Base-by-base conservation (phyloP, 805 yeast species). In the Yarrowia sp. region DNA sequence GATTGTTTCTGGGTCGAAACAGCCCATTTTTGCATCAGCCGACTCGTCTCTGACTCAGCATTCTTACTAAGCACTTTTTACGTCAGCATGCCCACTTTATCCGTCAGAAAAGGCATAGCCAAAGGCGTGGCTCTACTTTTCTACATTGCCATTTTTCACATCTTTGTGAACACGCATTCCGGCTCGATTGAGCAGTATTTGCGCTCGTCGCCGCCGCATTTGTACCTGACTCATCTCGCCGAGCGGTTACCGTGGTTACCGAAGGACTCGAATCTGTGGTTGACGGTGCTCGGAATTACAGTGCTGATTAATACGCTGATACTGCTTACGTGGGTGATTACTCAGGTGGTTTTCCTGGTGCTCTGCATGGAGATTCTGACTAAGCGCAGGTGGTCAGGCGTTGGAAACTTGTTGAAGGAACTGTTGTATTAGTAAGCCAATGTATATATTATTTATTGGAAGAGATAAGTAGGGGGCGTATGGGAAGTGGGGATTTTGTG, bases 321-420 rank as follows among this genome's bases (percentile, higher is more conserved):
- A 28, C 47, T 55, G 61, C 47, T 55, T 8, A 55, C 61, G 31
- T 55, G 61, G 61, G 47, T 55, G 38, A 31, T 41, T 47, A 55
- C 61, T 11, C 61, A 55, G 47, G 61, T 55, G 38, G 39, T 55
- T 9, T 55, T 55, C n/a, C 61, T 55, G 17, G 45, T 55, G 14
- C 47, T 55, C 31, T 55, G 61, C 47, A 55, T 55, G 61, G 61
- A 55, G n/a, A 55, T 55, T 5, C 45, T 55, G 31, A 55, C 61
- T 47, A 53, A 53, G 14, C 22, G 61, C 14, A 11, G 61, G 7
- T 55, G 61, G 61, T 39, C 61, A 15, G 47, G 45, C 2, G 61
- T 55, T 28, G 11, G 8, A 13, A 41, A 15, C 15, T 28, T 55
- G 9, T 17, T 55, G 11, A 33, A 5, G 13, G 61, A 55, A 36